Percentiles rank a stretch among this genome's conserved stretches.
Evolutionary conservation across 2,329 filamentous ascomycete species (phyloP).

Genomic region (Cordyceps javanica): DNA sequence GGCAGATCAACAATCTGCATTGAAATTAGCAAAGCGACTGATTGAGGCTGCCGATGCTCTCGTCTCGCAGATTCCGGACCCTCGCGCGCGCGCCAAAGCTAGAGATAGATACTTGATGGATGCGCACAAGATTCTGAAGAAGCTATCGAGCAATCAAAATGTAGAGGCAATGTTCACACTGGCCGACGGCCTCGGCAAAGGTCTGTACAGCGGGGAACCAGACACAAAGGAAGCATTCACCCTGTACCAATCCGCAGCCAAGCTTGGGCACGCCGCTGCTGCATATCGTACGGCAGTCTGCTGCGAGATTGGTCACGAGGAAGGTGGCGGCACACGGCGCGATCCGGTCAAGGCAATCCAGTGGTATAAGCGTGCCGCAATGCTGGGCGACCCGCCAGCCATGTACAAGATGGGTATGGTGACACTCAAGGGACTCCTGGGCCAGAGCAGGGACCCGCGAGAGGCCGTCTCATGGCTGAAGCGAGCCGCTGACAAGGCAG

Average conservation of each 20-base stretch:
- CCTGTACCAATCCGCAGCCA: conserved; percentile 89
- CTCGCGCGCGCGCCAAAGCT: conserved; percentile 65
- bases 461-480: conserved; percentile 93
- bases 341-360: conserved; percentile 93
- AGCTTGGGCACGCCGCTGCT: conserved; percentile 75
- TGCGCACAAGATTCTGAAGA: conserved; percentile 87
- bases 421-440: conserved; percentile 84
- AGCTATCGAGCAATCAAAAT: conserved; percentile 67
- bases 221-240: conserved; percentile 91
- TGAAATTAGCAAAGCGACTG: conserved; percentile 74
- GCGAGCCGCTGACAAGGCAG: conserved; percentile 80
- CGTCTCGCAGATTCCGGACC: conserved; percentile 57
- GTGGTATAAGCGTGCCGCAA: conserved; percentile 93
- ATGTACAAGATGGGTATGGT: conserved; percentile 99
- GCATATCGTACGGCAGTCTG: conserved; percentile 95
- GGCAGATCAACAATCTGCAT: conserved; percentile 62
- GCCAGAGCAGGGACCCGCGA: conserved; percentile 71
- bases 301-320: conserved; percentile 92
- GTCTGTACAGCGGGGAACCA: conserved; percentile 67
- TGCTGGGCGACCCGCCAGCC: conserved; percentile 81
- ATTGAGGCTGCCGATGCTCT: conserved; percentile 79
- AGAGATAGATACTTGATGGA: conserved; percentile 81
- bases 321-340: conserved; percentile 84
- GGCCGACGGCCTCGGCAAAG: conserved; percentile 82
- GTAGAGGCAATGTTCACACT: conserved; percentile 88